Conservation (phyloP, 768 basidiomycete genomes). For the Suillus tomentosus region DNA sequence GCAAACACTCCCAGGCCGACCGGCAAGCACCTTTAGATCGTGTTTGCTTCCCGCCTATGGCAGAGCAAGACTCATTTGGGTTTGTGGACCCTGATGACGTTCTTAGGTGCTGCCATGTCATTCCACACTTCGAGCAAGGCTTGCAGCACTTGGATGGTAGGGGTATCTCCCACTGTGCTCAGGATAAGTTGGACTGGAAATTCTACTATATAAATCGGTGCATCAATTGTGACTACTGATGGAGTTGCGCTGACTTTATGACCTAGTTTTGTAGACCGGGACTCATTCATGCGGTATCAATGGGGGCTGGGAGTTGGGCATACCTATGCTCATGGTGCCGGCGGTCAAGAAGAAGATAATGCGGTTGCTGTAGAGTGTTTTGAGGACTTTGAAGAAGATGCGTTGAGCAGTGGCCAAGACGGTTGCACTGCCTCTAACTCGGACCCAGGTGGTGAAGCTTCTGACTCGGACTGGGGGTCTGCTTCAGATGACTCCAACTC, state of each 20-base stretch:
- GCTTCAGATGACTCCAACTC: no score
- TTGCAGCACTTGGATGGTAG: neutral
- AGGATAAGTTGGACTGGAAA: conserved; percentile 11
- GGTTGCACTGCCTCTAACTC: no score
- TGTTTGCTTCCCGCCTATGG: neutral
- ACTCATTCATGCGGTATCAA: conserved; percentile 12
- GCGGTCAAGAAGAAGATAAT: no score
- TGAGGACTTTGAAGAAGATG: no score
- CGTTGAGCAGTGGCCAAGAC: no score
- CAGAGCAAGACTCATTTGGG: conserved; percentile 7
- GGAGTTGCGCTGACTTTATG: no score
- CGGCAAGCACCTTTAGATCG: no score
- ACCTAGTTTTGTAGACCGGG: conserved; percentile 12
- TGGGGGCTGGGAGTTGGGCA: conserved; percentile 4
- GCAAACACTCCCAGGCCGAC: no score
- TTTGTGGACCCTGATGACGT: conserved; percentile 15
- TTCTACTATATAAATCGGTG: conserved; percentile 17
- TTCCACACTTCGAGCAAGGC: conserved; percentile 11
- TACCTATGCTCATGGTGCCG: no score
- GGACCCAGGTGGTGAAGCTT: no score
- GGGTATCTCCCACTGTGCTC: conserved; percentile 5
- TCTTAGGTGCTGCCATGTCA: conserved; percentile 15
- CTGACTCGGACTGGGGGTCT: no score
- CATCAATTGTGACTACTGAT: neutral
- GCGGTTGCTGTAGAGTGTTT: no score